Percentiles rank a stretch among this genome's conserved stretches.
Conservation (phyloP, 306 rosid genomes). For the Castanospermum australe region DNA sequence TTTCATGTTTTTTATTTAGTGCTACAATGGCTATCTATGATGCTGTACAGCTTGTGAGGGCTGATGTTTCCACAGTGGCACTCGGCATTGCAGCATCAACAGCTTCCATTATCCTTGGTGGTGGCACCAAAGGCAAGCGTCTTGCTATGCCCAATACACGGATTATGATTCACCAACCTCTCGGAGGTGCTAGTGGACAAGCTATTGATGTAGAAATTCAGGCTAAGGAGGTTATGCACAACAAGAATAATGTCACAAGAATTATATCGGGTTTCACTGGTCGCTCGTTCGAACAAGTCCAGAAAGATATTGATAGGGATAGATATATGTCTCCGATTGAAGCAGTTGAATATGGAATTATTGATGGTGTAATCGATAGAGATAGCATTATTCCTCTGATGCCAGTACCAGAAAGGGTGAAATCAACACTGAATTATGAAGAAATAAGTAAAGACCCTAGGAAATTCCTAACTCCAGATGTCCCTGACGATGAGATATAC, state of each 20-base stretch:
- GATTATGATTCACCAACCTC: conserved; percentile 92
- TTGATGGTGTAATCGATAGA: conserved; percentile 81
- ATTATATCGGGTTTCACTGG: conserved; percentile 76
- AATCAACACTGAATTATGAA: conserved; percentile 42
- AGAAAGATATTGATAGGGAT: conserved; percentile 85
- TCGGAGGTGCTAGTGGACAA: conserved; percentile 98
- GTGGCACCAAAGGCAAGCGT: conserved; percentile 97
- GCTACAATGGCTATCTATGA: conserved; percentile 96
- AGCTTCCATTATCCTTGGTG: conserved; percentile 86
- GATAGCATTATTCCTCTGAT: conserved; percentile 75
- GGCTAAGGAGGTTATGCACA: conserved; percentile 85
- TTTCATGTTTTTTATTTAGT: conserved; percentile 42
- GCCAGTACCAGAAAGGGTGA: conserved; percentile 83
- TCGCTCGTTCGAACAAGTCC: conserved; percentile 80
- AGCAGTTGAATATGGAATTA: conserved; percentile 91
- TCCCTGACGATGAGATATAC: conserved; percentile 89
- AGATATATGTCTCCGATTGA: conserved; percentile 92
- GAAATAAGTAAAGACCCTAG: conserved; percentile 65
- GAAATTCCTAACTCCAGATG: conserved; percentile 68
- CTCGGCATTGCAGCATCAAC: conserved; percentile 94
- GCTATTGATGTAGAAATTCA: conserved; percentile 93
- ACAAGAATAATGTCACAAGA: conserved; percentile 64
- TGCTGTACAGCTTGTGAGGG: conserved; percentile 92
- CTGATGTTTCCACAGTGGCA: conserved; percentile 90
- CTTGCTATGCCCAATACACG: conserved; percentile 95